Conservation (phyloP, 1,139 yeast species). For the Zygosaccharomyces pseudobailii region DNA sequence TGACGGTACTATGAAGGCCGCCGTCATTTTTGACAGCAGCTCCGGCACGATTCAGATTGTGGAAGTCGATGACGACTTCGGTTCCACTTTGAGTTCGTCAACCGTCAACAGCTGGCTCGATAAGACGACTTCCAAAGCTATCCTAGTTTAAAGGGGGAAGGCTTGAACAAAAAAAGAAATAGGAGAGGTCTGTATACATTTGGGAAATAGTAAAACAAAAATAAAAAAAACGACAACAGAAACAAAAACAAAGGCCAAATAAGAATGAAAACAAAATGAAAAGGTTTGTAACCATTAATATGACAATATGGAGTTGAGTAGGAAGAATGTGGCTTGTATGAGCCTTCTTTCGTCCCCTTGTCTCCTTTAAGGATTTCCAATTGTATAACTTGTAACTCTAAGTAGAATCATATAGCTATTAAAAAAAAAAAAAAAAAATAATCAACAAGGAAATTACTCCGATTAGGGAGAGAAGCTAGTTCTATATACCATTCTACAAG, state of each 20-base stretch:
- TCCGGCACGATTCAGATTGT: slow-evolving; percentile 52
- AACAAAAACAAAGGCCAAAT: not conserved
- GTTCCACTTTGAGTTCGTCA: slow-evolving; percentile 46
- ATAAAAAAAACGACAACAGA: not conserved
- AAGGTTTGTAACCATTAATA: not conserved
- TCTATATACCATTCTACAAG: too few relatives aligned
- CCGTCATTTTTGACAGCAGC: slow-evolving; percentile 67
- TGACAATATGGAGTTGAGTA: not conserved
- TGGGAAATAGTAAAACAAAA: not conserved
- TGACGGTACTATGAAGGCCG: slow-evolving; percentile 74
- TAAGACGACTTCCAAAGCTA: slow-evolving; percentile 47
- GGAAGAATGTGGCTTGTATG: not conserved
- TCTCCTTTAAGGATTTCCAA: not conserved
- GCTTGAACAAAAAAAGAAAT: not conserved
- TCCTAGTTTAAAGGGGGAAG: slow-evolving; percentile 15
- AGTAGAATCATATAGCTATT: not conserved
- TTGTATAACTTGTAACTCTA: not conserved
- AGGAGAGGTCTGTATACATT: not conserved
- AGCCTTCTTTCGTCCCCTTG: not conserved
- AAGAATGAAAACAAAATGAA: not conserved
- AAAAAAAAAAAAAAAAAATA: too few relatives aligned
- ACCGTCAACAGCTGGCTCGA: slow-evolving; percentile 55
- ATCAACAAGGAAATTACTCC: not conserved
- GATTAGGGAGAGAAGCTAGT: too few relatives aligned
- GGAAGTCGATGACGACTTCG: slow-evolving; percentile 55